phyloP scores from a whole-genome alignment of 148 eudicot genomes.

The Heliamphora exappendiculata region DNA sequence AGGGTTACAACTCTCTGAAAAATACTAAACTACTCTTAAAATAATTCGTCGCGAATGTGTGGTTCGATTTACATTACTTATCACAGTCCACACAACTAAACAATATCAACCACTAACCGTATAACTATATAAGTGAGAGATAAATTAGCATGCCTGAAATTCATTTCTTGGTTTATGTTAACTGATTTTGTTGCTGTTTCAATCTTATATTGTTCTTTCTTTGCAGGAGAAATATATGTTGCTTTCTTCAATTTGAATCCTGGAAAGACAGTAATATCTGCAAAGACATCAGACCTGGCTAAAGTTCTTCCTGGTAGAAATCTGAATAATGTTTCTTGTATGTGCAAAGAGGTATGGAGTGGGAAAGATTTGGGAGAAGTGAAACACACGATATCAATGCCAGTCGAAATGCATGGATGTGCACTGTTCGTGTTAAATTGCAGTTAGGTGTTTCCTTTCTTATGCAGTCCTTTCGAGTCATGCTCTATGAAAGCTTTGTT shows the following conservation, averaged over 20 bases:
- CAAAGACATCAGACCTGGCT: constrained; percentile 38
- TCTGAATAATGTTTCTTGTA: constrained; percentile 23
- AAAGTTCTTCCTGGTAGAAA: constrained; percentile 40
- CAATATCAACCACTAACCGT: not conserved
- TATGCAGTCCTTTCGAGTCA: no score
- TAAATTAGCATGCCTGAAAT: not conserved
- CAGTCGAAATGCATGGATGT: constrained; percentile 61
- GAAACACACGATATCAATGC: constrained; percentile 33
- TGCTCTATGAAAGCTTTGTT: no score
- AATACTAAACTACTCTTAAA: no score
- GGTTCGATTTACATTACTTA: no score
- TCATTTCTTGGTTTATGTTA: not conserved
- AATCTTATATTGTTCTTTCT: not conserved
- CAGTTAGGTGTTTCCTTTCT: no score
- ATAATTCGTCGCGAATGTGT: no score
- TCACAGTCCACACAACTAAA: not conserved
- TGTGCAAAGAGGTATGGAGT: constrained; percentile 68
- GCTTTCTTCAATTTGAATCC: constrained; percentile 72
- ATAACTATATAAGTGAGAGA: not conserved
- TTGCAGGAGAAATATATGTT: constrained; percentile 67
- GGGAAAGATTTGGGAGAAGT: constrained; percentile 33
- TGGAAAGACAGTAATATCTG: constrained; percentile 38
- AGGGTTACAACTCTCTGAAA: no score
- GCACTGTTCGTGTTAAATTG: constrained; percentile 39
- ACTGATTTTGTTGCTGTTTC: not conserved